Percentiles rank a stretch among this genome's conserved stretches.
phyloP scores from a whole-genome alignment of 164 flowering plant species.

The Chimonanthus praecox region DNA sequence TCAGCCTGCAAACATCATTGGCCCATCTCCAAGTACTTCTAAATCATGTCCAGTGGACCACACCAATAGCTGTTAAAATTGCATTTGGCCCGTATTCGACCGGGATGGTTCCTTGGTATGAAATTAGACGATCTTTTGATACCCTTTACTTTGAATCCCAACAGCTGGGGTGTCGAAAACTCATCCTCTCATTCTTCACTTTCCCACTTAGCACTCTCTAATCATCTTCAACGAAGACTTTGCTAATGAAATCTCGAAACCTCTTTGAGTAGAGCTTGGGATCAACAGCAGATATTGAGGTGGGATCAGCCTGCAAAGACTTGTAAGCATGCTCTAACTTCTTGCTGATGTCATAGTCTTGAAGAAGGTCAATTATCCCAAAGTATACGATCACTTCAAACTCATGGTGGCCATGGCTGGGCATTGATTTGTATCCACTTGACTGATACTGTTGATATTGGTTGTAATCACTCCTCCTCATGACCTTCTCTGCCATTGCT shows the following conservation, averaged over 20 bases:
- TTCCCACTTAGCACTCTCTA: slow-evolving; percentile 2
- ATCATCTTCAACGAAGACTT: slow-evolving; percentile 62
- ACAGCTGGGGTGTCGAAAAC: neutral
- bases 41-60: neutral
- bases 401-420: slow-evolving; percentile 10
- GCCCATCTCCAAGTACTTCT: neutral
- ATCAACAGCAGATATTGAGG: slow-evolving; percentile 83
- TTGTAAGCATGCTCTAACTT: slow-evolving; percentile 88
- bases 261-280: slow-evolving; percentile 85
- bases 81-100: neutral
- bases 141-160: neutral
- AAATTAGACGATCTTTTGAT: neutral
- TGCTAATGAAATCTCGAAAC: slow-evolving; percentile 62
- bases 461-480: slow-evolving; percentile 19
- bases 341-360: slow-evolving; percentile 29
- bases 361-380: slow-evolving; percentile 42
- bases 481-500: slow-evolving; percentile 32
- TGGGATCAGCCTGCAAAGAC: slow-evolving; percentile 71
- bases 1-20: slow-evolving; percentile 5
- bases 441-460: slow-evolving; percentile 10
- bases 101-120: neutral
- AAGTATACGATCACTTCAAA: slow-evolving; percentile 22
- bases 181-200: neutral
- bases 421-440: slow-evolving; percentile 14
- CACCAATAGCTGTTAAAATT: neutral